A percentile compares a stretch with the other conserved stretches of the same genome.
Evolutionary conservation across 306 rosid genomes (phyloP).

Genomic region (Medicago arabica): DNA sequence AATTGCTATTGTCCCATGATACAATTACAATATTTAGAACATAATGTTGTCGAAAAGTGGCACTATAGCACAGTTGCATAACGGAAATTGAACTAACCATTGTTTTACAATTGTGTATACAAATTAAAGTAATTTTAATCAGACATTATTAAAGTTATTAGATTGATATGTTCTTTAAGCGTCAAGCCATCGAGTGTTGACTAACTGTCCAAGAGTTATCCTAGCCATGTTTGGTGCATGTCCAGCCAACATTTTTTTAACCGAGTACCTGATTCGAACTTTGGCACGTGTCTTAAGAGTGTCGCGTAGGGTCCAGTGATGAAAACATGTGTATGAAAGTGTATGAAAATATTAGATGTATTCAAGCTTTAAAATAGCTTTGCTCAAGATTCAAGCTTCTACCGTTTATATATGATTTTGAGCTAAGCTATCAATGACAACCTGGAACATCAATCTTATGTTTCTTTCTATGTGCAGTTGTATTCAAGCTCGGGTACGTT

Average conservation of each 20-base stretch:
- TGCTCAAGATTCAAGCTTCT: not conserved
- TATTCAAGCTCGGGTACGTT: no score
- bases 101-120: no score
- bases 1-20: not conserved
- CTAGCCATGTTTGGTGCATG: no score
- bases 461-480: conserved; percentile 27
- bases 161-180: no score
- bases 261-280: no score
- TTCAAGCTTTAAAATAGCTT: not conserved
- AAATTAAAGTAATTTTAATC: no score
- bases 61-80: not conserved
- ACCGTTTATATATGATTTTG: conserved; percentile 3
- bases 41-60: not conserved
- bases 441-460: not conserved
- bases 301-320: no score
- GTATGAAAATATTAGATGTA: not conserved
- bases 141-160: no score
- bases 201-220: no score
- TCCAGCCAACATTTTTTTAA: no score
- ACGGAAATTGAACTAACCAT: not conserved
- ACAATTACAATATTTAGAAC: not conserved
- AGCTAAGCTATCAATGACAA: not conserved
- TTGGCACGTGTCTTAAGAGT: no score
- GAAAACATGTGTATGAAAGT: not conserved
- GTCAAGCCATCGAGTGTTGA: no score